Evolutionary conservation across 1,139 yeast genomes (phyloP), one percentile per base, ranked within the genome.

Genomic region (Saccharomycopsis crataegensis): DNA sequence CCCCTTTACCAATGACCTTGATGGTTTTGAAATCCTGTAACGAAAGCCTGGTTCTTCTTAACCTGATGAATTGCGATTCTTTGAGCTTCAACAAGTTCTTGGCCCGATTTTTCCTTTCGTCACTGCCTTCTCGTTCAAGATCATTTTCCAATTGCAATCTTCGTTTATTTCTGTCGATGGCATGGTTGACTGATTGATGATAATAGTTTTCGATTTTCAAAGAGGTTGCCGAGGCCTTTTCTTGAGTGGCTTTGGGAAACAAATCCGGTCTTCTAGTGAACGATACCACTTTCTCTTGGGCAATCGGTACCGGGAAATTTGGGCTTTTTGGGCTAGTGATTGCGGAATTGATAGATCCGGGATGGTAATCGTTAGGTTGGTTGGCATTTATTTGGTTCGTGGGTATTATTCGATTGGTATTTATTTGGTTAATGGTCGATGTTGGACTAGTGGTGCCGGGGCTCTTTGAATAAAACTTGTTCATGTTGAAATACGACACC

Each of bases 191-290:
- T 9, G 89, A 78, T 70, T 85, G 83, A 61, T 85, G 87, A 66
- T 85, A 86, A 63, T 78, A 84, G 63, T 84, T 84, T 62, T 86
- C 94, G 54, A 86, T 69, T 58, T 82, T 81, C 52, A 86, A 69
- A 67, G 85, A 85, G 42, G 83, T 80, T 8, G 88, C 83, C 1
- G 89, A 78, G 0, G 93, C 87, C 61, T 79, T 82, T 63, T 86
- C 93, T 64, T 84, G 91, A 0, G 88, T 74, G 11, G 74, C 65
- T 59, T 83, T 83, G 46, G 81, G 77, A 63, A 86, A 73, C 62
- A 78, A 73, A 59, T 86, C 94, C 0, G 98, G 97, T 63, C 87
- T 90, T 60, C 98, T 80, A 63, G 86, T 91, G 69, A 91, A 86
- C 64, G 82, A 79, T 54, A 86, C 89, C 61, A 84, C 83, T 58